Evolutionary conservation across 305 asterid genomes (phyloP).

Genomic region (Andrographis paniculata): DNA sequence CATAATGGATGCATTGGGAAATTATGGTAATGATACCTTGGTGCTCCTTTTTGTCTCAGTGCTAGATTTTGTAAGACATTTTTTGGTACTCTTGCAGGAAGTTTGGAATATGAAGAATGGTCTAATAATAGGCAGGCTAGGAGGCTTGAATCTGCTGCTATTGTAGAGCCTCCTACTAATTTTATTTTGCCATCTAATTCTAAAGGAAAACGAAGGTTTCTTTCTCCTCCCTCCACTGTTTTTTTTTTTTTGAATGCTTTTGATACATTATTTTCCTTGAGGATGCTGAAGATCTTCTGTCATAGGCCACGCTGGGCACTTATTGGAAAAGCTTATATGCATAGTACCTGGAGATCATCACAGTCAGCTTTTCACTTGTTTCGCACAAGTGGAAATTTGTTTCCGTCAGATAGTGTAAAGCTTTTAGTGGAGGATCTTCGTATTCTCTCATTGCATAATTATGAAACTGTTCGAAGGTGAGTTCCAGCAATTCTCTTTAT

Average conservation of each 20-base stretch:
- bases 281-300: constrained; percentile 25
- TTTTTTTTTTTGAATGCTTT: constrained; percentile 15
- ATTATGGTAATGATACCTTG: constrained; percentile 56
- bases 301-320: constrained; percentile 96
- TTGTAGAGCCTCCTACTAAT: constrained; percentile 87
- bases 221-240: constrained; percentile 11
- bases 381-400: constrained; percentile 42
- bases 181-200: constrained; percentile 81
- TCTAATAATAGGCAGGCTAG: constrained; percentile 89
- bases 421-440: constrained; percentile 84
- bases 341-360: constrained; percentile 94
- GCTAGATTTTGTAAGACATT: constrained; percentile 15
- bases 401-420: constrained; percentile 60
- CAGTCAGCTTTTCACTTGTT: constrained; percentile 84
- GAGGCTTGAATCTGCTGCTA: constrained; percentile 92
- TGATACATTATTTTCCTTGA: constrained; percentile 11
- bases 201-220: constrained; percentile 87
- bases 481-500: constrained; percentile 23
- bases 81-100: constrained; percentile 47
- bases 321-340: constrained; percentile 90
- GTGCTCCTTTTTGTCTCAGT: constrained; percentile 18
- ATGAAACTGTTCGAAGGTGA: constrained; percentile 94
- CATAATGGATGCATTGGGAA: constrained; percentile 86
- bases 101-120: constrained; percentile 99
- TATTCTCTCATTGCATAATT: constrained; percentile 75